These are phyloP conservation scores for Chaetomiaceae sp. DNA, from an alignment of 2,329 filamentous ascomycete species.

Conservation along the genomic window DNA sequence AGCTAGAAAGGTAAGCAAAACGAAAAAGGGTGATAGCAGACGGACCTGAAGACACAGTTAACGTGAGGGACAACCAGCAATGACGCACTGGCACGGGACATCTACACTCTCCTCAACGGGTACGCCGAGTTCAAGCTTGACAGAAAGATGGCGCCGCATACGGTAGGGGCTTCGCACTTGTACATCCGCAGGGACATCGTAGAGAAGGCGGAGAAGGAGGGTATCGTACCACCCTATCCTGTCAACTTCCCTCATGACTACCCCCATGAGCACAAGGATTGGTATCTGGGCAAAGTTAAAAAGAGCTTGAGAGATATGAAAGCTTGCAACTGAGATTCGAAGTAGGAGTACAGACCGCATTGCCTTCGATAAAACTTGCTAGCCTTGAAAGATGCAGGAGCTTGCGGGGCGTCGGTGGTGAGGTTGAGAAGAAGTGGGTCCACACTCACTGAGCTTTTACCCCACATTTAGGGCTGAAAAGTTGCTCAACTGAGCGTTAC, in stretches of 20 bases:
- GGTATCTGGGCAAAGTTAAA: constrained; percentile 3
- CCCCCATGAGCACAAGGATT: background rate
- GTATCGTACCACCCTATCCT: constrained; percentile 9
- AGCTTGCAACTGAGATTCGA: too few relatives aligned
- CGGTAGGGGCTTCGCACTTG: constrained; percentile 6
- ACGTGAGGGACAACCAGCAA: background rate
- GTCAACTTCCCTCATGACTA: constrained; percentile 3
- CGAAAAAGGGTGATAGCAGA: too few relatives aligned
- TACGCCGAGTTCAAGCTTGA: constrained; percentile 10
- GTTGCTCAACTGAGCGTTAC: background rate
- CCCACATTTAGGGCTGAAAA: background rate
- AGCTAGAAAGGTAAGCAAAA: background rate
- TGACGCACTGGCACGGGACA: background rate
- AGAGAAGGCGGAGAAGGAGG: background rate
- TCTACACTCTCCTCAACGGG: background rate
- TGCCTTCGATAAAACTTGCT: too few relatives aligned
- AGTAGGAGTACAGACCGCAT: too few relatives aligned
- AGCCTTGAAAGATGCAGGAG: too few relatives aligned
- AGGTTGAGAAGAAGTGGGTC: background rate
- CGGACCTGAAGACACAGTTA: too few relatives aligned
- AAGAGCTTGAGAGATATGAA: too few relatives aligned
- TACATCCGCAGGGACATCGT: constrained; percentile 10
- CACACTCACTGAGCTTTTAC: background rate
- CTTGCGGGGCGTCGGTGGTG: background rate
- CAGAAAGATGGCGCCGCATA: constrained; percentile 2